phyloP scores from a whole-genome alignment of 345 rosid genomes.

The Rhodomyrtus tomentosa region DNA sequence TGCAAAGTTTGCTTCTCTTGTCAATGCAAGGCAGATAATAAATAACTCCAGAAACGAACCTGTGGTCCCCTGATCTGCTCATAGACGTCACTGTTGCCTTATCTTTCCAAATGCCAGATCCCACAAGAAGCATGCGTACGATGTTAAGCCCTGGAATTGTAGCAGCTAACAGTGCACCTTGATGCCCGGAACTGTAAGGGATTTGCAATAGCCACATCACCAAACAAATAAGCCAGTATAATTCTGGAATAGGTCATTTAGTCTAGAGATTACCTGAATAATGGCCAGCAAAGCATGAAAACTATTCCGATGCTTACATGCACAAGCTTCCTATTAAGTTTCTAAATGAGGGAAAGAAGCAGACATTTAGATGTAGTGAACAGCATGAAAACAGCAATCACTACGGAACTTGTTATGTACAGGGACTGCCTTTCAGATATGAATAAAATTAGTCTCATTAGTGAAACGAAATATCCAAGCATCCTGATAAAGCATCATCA shows the following conservation, averaged over 20 bases:
- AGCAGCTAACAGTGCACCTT: constrained; percentile 71
- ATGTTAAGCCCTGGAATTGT: constrained; percentile 62
- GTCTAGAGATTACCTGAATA: constrained; percentile 50
- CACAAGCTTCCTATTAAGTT: constrained; percentile 78
- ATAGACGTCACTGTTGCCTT: constrained; percentile 87
- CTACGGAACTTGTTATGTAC: neutral
- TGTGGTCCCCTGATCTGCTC: constrained; percentile 88
- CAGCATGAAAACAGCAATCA: neutral
- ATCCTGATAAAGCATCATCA: neutral
- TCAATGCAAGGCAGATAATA: neutral
- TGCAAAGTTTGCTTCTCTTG: neutral
- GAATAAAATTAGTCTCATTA: neutral
- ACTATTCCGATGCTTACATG: constrained; percentile 76
- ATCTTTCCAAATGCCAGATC: constrained; percentile 70
- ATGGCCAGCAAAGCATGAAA: constrained; percentile 92
- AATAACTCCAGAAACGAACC: constrained; percentile 25
- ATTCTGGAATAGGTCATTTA: neutral
- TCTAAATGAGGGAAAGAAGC: constrained; percentile 25
- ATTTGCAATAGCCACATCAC: constrained; percentile 5
- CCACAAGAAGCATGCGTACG: constrained; percentile 65
- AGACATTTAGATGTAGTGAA: neutral
- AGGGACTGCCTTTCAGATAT: neutral
- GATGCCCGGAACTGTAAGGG: constrained; percentile 58
- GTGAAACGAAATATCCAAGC: neutral
- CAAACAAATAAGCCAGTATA: neutral